A percentile compares a stretch with the other conserved stretches of the same genome.
Conservation (phyloP, 2,329 filamentous ascomycete genomes). For the Huntiella savannae region DNA sequence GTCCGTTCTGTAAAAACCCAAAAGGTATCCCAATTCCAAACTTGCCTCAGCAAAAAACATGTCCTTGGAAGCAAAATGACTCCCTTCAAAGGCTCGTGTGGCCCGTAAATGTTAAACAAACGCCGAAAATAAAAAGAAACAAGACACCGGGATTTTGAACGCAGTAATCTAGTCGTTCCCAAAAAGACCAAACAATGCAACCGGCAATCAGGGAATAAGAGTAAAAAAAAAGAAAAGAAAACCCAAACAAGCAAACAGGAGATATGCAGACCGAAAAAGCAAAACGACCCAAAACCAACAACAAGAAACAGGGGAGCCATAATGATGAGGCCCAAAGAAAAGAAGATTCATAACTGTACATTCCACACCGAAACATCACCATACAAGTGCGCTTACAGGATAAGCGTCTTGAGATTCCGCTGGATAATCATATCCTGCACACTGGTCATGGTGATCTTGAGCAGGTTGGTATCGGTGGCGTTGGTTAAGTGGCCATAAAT, state of each 20-base stretch:
- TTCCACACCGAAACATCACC: not conserved
- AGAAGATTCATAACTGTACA: not conserved
- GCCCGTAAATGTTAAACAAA: not conserved
- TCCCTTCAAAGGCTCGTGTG: no score
- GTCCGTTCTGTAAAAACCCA: not conserved
- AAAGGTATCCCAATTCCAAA: not conserved
- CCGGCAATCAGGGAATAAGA: not conserved
- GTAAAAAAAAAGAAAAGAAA: not conserved
- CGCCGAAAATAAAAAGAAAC: conserved; percentile 1
- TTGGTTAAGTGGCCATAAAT: conserved; percentile 46
- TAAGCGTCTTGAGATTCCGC: conserved; percentile 62
- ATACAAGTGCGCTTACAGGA: conserved; percentile 32
- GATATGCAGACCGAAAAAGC: not conserved
- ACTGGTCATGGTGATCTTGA: conserved; percentile 72
- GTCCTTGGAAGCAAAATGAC: no score
- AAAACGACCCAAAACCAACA: not conserved
- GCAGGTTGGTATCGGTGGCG: conserved; percentile 48
- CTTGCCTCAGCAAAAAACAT: not conserved
- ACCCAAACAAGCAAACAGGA: not conserved
- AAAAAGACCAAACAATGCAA: not conserved
- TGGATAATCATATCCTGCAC: conserved; percentile 81
- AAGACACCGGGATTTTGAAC: not conserved
- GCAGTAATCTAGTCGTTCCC: not conserved
- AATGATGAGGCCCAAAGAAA: not conserved
- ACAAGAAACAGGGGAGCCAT: not conserved